Conservation (phyloP, 352 stramenopile genomes). For the Achlya hypogyna region DNA sequence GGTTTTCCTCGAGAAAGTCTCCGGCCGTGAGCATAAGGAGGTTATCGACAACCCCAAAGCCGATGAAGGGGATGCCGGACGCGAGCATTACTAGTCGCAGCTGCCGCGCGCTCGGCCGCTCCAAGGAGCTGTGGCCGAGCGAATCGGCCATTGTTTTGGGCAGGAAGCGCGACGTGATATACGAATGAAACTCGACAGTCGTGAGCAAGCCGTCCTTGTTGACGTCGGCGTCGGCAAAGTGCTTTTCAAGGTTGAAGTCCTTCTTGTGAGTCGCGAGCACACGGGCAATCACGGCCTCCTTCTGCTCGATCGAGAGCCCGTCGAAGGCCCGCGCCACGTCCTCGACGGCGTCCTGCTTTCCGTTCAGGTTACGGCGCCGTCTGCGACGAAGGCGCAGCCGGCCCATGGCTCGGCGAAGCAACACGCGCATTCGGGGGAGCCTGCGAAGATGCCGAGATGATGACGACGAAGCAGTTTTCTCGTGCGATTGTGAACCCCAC, state of each 20-base stretch:
- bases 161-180: constrained; percentile 57
- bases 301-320: constrained; percentile 45
- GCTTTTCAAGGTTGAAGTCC: constrained; percentile 42
- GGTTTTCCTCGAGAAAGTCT: constrained; percentile 91
- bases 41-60: constrained; percentile 82
- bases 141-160: constrained; percentile 37
- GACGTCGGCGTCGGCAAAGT: constrained; percentile 60
- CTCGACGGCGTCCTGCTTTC: not conserved
- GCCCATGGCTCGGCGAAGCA: not conserved
- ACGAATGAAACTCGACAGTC: constrained; percentile 52
- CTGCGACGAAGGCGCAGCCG: not conserved
- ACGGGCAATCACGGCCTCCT: constrained; percentile 38
- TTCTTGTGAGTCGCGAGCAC: constrained; percentile 36
- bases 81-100: constrained; percentile 69
- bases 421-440: not conserved
- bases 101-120: constrained; percentile 46
- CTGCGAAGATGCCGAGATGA: not conserved
- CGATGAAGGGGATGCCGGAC: constrained; percentile 71
- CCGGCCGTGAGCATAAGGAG: constrained; percentile 83
- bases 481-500: too few species aligned
- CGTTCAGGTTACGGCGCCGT: not conserved
- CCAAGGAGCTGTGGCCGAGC: constrained; percentile 28
- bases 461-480: not conserved
- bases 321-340: constrained; percentile 50
- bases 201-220: constrained; percentile 56